Evolutionary conservation across 257 asterid genomes (phyloP).

Genomic region (Schizonepeta tenuifolia): DNA sequence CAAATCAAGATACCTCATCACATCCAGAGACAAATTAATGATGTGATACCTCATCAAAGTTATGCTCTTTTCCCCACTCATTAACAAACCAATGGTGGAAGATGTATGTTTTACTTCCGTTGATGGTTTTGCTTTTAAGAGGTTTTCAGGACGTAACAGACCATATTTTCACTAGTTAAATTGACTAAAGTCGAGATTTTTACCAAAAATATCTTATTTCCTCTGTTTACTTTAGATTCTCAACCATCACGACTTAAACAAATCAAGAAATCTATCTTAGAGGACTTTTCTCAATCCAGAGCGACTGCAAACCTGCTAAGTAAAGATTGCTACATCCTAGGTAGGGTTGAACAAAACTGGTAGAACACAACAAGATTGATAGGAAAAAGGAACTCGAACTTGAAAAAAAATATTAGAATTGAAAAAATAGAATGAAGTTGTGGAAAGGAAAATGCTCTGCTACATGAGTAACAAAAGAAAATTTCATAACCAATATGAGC

Average conservation of each 20-base stretch:
- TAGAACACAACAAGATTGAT: not conserved
- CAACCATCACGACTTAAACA: not conserved
- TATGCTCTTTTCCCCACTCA: not conserved
- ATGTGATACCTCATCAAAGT: too few species aligned
- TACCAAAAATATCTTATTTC: not conserved
- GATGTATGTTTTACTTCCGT: not conserved
- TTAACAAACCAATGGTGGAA: too few species aligned
- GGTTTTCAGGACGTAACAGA: not conserved
- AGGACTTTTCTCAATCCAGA: not conserved
- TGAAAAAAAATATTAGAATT: slow-evolving; percentile 1
- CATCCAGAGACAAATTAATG: not conserved
- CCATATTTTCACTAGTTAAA: slow-evolving; percentile 8
- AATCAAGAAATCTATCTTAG: not conserved
- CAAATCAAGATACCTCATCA: not conserved
- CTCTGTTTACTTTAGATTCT: not conserved
- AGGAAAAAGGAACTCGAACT: not conserved
- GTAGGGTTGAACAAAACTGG: not conserved
- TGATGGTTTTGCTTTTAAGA: not conserved
- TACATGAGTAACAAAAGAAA: not conserved
- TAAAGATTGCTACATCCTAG: not conserved
- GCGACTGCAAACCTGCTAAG: too few species aligned
- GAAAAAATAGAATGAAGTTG: not conserved
- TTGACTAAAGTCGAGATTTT: not conserved
- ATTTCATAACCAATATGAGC: not conserved
- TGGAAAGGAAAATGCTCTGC: not conserved